phyloP scores from a whole-genome alignment of 345 rosid genomes.

The Fremontodendron californicum region DNA sequence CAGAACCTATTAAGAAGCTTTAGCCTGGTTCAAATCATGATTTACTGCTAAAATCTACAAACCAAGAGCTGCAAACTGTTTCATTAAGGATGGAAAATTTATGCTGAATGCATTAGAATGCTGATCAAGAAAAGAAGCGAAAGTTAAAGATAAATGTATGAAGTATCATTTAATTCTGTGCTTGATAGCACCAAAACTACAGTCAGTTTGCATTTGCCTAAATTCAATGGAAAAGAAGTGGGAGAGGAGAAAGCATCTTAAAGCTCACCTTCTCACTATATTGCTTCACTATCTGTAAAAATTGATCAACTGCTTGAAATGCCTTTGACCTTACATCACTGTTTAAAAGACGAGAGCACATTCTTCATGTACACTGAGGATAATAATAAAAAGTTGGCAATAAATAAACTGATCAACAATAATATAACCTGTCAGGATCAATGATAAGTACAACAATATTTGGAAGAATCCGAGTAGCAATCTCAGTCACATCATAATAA shows the following conservation, averaged over 20 bases:
- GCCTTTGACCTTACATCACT: slow-evolving; percentile 96
- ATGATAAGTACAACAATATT: slow-evolving; percentile 80
- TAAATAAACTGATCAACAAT: background rate
- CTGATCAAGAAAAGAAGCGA: background rate
- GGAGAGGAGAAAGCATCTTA: background rate
- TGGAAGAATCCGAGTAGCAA: slow-evolving; percentile 93
- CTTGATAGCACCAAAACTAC: background rate
- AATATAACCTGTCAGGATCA: slow-evolving; percentile 83
- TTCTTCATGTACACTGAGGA: slow-evolving; percentile 8
- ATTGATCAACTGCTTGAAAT: slow-evolving; percentile 92
- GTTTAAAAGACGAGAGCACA: slow-evolving; percentile 29
- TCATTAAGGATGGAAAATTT: background rate
- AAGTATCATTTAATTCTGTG: background rate
- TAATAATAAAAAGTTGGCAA: background rate
- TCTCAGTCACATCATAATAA: slow-evolving; percentile 77
- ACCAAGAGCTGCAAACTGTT: background rate
- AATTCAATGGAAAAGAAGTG: background rate
- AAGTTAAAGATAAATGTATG: background rate
- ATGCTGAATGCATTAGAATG: background rate
- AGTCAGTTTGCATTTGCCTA: background rate
- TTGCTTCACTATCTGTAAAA: slow-evolving; percentile 82
- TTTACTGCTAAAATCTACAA: background rate
- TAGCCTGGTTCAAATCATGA: background rate
- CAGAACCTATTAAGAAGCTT: background rate
- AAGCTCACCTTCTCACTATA: slow-evolving; percentile 65